phyloP scores from a whole-genome alignment of 495 filamentous ascomycete species.

The Penicillium subrubescens region DNA sequence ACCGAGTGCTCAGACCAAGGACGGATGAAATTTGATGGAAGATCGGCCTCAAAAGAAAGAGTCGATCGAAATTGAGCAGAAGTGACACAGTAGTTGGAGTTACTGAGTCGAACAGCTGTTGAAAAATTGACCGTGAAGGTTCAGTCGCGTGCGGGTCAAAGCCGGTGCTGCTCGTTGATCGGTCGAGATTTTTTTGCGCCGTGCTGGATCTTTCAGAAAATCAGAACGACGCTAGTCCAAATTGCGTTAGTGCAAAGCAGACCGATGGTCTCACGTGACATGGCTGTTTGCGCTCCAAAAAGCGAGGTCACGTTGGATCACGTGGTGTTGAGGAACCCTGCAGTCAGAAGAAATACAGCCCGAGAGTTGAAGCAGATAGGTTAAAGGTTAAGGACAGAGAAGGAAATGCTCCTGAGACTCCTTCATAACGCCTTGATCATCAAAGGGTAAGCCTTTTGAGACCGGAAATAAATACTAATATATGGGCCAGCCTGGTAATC shows the following conservation, averaged over 20 bases:
- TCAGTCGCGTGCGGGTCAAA: constrained; percentile 37
- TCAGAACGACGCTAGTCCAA: constrained; percentile 42
- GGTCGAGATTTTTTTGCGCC: constrained; percentile 50
- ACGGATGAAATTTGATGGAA: constrained; percentile 20
- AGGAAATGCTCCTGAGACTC: constrained; percentile 1
- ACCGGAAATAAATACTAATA: constrained; percentile 3
- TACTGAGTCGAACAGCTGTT: constrained; percentile 26
- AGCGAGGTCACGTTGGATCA: constrained; percentile 29
- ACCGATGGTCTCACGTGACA: constrained; percentile 33
- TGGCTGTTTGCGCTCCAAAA: constrained; percentile 8
- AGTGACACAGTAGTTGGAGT: constrained; percentile 16
- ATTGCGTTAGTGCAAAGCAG: constrained; percentile 26
- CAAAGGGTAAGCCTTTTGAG: background rate
- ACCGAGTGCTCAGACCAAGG: constrained; percentile 28
- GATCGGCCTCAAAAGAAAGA: constrained; percentile 19
- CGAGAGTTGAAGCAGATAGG: background rate
- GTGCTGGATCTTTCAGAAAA: constrained; percentile 51
- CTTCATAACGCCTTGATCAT: constrained; percentile 12
- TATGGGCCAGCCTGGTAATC: constrained; percentile 13
- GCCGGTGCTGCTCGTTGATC: constrained; percentile 48
- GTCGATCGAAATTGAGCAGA: constrained; percentile 16
- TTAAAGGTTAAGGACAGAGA: background rate
- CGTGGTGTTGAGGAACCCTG: constrained; percentile 36
- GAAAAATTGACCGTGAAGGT: constrained; percentile 29
- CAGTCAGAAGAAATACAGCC: constrained; percentile 1